Evolutionary conservation across 305 asterid species (phyloP).

Genomic region (Rubia tinctorum): DNA sequence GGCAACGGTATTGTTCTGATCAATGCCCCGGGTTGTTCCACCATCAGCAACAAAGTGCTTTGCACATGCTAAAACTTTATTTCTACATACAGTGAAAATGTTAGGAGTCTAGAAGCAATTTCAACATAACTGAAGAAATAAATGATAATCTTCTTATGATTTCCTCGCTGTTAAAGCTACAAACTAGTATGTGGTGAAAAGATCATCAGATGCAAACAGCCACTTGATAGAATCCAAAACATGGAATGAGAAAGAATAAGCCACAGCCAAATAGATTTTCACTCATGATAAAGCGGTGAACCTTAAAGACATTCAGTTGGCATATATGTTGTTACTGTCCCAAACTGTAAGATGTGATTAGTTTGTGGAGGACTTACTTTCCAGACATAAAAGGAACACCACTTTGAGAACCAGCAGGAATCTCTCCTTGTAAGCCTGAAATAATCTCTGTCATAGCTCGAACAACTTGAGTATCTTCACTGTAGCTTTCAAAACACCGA

Average conservation of each 20-base stretch:
- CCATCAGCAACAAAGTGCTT: constrained; percentile 79
- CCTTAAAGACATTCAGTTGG: neutral
- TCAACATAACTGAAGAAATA: neutral
- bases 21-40: constrained; percentile 59
- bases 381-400: constrained; percentile 55
- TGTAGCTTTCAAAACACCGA: constrained; percentile 66
- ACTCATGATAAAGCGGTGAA: neutral
- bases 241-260: neutral
- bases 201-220: neutral
- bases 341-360: neutral
- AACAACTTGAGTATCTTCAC: constrained; percentile 57
- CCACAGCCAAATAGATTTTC: neutral
- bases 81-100: constrained; percentile 25
- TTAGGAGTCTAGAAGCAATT: neutral
- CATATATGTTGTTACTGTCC: neutral
- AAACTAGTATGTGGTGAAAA: neutral
- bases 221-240: neutral
- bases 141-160: neutral
- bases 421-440: constrained; percentile 62
- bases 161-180: neutral
- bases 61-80: constrained; percentile 62
- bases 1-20: constrained; percentile 41
- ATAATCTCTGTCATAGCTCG: constrained; percentile 60
- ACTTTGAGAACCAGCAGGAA: constrained; percentile 43
- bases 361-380: constrained; percentile 39